phyloP scores from a whole-genome alignment of 352 stramenopile genomes.

The Blastocystis hominis region DNA sequence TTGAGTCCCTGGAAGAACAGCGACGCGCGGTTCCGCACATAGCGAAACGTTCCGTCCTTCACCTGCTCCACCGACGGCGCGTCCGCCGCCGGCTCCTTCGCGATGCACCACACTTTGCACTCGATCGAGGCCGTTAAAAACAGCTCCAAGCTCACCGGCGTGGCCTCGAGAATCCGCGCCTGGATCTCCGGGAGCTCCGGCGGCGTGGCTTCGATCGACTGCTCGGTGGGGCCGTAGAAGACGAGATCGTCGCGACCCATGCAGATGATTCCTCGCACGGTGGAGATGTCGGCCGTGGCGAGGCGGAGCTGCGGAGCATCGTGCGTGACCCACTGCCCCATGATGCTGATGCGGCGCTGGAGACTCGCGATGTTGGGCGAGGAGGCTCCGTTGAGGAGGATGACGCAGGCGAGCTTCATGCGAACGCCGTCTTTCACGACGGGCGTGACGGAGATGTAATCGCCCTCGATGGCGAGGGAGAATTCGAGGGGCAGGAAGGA shows the following conservation, averaged over 20 bases:
- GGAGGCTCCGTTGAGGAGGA: not conserved
- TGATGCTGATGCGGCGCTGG: not conserved
- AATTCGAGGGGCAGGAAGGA: not conserved
- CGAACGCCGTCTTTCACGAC: not conserved
- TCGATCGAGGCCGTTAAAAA: conserved; percentile 13
- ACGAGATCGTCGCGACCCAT: not conserved
- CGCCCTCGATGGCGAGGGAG: not conserved
- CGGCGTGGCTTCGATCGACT: not conserved
- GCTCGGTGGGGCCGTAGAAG: not conserved
- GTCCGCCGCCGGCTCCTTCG: not conserved
- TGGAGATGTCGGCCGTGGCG: not conserved
- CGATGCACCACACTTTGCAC: not conserved
- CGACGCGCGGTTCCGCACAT: not conserved
- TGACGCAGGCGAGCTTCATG: not conserved
- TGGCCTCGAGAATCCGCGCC: not conserved
- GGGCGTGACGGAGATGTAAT: not conserved
- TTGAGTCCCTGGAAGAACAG: not conserved
- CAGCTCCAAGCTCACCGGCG: not conserved
- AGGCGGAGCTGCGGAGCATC: not conserved
- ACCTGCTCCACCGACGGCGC: not conserved
- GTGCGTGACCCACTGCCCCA: not conserved
- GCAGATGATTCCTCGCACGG: not conserved
- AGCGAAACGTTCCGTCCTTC: not conserved
- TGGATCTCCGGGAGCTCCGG: not conserved
- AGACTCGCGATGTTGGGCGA: not conserved